Conservation (phyloP, 2,329 filamentous ascomycete genomes). For the Verticillium zaregamsianum region DNA sequence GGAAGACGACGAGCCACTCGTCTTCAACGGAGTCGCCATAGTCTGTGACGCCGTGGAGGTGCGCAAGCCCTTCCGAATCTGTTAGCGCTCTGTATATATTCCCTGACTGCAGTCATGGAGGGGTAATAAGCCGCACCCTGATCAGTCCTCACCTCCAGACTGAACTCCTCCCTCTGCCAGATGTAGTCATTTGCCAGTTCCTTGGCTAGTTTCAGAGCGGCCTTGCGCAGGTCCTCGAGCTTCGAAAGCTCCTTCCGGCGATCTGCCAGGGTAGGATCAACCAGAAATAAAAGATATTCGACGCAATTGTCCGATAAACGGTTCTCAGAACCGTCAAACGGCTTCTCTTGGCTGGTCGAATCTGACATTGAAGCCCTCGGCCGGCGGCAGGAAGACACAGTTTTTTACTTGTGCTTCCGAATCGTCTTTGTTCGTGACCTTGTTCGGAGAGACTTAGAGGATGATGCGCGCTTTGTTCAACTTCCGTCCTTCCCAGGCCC, state of each 20-base stretch:
- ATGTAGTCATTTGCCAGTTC: slow-evolving; percentile 78
- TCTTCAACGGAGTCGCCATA: slow-evolving; percentile 95
- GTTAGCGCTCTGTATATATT: neutral
- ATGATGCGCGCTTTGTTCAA: no score
- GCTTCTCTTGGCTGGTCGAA: neutral
- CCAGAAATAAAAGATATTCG: slow-evolving; percentile 75
- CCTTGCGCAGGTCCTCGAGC: slow-evolving; percentile 69
- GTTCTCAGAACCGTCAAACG: neutral
- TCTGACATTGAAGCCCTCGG: neutral
- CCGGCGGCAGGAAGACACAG: neutral
- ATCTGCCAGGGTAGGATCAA: slow-evolving; percentile 47
- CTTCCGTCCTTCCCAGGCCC: no score
- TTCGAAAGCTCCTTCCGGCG: slow-evolving; percentile 55
- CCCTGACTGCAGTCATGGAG: neutral
- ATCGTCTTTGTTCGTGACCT: neutral
- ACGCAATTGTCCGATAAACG: slow-evolving; percentile 76
- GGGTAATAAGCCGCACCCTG: slow-evolving; percentile 39
- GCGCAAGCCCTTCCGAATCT: slow-evolving; percentile 39
- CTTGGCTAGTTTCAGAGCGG: slow-evolving; percentile 58
- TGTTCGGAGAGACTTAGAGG: no score
- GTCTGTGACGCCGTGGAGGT: slow-evolving; percentile 73
- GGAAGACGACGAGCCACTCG: slow-evolving; percentile 93
- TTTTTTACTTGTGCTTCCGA: neutral
- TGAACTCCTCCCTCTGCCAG: slow-evolving; percentile 86
- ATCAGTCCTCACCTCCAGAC: slow-evolving; percentile 59